Evolutionary conservation across 495 filamentous ascomycete species (phyloP).

Genomic region (Bryoglossum gracile): DNA sequence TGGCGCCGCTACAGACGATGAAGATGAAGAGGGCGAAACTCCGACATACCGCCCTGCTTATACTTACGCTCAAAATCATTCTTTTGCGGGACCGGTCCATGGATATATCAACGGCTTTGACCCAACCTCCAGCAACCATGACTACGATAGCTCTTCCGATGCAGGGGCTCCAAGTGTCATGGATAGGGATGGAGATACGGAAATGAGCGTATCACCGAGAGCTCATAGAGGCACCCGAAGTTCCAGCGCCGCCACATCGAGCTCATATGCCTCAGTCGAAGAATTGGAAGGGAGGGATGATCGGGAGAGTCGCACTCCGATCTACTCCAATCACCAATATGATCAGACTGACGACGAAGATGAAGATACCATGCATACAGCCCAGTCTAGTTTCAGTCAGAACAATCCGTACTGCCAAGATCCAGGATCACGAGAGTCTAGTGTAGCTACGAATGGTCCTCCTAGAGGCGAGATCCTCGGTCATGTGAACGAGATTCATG

Average conservation of each 20-base stretch:
- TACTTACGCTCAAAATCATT: background rate
- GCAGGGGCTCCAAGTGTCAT: background rate
- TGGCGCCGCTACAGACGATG: constrained; percentile 16
- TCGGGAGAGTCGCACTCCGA: too few relatives aligned
- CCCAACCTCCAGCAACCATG: constrained; percentile 5
- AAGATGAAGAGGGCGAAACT: constrained; percentile 12
- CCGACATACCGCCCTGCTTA: constrained; percentile 5
- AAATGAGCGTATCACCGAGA: constrained; percentile 22
- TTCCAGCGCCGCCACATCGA: background rate
- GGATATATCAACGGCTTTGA: constrained; percentile 1
- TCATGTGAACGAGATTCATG: constrained; percentile 15
- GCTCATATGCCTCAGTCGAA: background rate
- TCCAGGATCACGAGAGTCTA: too few relatives aligned
- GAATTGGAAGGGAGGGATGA: constrained; percentile 3
- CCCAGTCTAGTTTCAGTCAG: too few relatives aligned
- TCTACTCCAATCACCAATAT: too few relatives aligned
- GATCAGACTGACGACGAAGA: too few relatives aligned
- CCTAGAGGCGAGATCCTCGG: constrained; percentile 9
- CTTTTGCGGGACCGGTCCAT: background rate
- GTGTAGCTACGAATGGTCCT: too few relatives aligned
- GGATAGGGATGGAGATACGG: constrained; percentile 25
- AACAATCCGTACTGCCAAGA: too few relatives aligned
- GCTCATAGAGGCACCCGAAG: constrained; percentile 2
- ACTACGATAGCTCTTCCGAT: constrained; percentile 9
- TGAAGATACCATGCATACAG: too few relatives aligned